Evolutionary conservation across 1,139 yeast species (phyloP), one percentile per base, ranked within the genome.

Genomic region (Kurtzmaniella quercitrusa): DNA sequence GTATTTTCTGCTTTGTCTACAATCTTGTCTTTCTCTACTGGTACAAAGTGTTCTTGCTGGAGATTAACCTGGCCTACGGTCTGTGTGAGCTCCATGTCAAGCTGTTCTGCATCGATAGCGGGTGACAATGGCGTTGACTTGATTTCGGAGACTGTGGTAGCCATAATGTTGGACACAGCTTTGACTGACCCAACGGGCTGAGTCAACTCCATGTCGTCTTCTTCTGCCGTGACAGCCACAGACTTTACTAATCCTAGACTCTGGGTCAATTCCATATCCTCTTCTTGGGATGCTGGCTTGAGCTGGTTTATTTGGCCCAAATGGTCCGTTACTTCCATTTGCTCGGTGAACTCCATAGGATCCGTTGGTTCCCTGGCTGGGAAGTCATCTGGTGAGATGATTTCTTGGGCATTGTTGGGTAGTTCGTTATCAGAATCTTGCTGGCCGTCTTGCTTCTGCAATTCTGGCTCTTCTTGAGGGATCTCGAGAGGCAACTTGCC

Each of bases 261-360:
- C 42, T 54, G 51, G 17, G 57, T 53, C 19, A 53, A 27, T 29
- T 53, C 56, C 55, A 51, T 53, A 16, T 34, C 44, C 2, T 17
- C 37, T 16, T 23, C 41, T 29, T 43, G 18, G 10, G 6, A 4
- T 5, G 31, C 31, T 17, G 5, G 24, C 10, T n/a, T 39, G n/a
- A 12, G 6, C 5, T 14, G 17, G 7, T 21, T 12, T 3, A 25
- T 33, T 2, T 36, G 15, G 38, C 42, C 39, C 25, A 37, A n/a
- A 7, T 49, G 51, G 14, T 50, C 53, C 2, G 57, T 54, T 27
- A 53, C 47, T 33, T 53, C 57, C 50, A 49, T 49, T 19, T 43
- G 47, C 38, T 27, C 31, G 25, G 34, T 17, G 23, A 29, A 21
- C 19, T 34, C 33, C 52, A 49, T 51, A 17, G 51, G 44, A 19